Evolutionary conservation across 257 asterid species (phyloP), one percentile per base, ranked within the genome.

Genomic region (Penstemon eatonii): DNA sequence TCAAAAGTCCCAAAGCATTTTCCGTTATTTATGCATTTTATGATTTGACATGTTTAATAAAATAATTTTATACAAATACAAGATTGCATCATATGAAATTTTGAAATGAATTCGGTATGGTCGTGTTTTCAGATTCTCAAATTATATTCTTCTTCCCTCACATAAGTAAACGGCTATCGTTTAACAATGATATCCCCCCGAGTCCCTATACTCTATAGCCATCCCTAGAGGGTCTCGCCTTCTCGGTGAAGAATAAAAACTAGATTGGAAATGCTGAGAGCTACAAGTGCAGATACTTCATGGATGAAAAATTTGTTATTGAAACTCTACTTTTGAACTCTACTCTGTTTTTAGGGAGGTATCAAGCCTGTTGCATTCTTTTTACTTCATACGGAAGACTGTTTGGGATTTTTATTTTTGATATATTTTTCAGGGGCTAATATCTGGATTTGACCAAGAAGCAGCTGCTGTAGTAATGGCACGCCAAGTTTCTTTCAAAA

Each of bases 401-500:
- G 12, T 19, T 46, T 45, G 56, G 4, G 39, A 39, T 46, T 75
- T 73, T 69, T 40, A 60, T 54, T 5, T 67, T 41, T 49, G 54
- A 70, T 68, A 12, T 76, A 72, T 75, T 82, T 63, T 69, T 71
- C 89, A 93, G 99, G 99, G 90, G 63, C 73, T 93, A 61, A 76
- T 90, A 76, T 88, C 97, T 69, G 98, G 98, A 77, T 93, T 93
- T 86, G 98, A 93, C 80, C 98, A 93, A 86, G 98, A 93, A 84
- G 96, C 97, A 73, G 98, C 98, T 45, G 96, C 94, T 46, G 97
- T 86, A 66, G 96, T 93, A 65, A 80, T 93, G 95, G 90, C 98
- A 69, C 97, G 96, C 44, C 95, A 85, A 68, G 97, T 90, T 82
- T 88, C 98, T 49, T 84, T 88, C 80, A 93, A 85, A 82, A 93